Base-by-base conservation (phyloP, 495 filamentous ascomycete species). In the Penicillium odoratum region DNA sequence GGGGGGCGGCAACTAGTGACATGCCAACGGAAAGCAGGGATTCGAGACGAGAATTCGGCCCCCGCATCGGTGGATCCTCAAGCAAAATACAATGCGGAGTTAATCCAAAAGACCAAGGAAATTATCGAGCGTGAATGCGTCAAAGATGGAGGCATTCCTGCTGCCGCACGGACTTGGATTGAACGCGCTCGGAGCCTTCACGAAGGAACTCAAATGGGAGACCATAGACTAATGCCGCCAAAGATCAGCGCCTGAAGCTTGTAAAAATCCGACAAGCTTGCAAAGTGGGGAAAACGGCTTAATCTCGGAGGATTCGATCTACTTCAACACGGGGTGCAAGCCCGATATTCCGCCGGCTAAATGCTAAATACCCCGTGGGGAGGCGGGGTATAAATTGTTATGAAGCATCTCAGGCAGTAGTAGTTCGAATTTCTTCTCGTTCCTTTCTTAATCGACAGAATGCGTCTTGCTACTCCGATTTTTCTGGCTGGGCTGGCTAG, bases 1-100 rank as follows among this genome's bases (percentile, higher is more conserved):
- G 93, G 93, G 15, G 79, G 84, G 9, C 59, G 69, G 11, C 56
- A 60, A 54, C 43, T 34, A 21, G 52, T 61, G 4, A 57, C 58
- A 8, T 45, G 61, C 28, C 48, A 57, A 21, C 67, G 71, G 64
- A 61, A 44, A 29, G 60, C 40, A 11, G 52, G 48, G 16, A 5
- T 8, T 25, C 38, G 13, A 29, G 6, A 44, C 40, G 16, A 18
- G 40, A 43, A 47, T 15, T 26, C n/a, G 21, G 8, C 31, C 36
- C 38, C 28, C 11, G 8, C 46, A 48, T 48, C 30, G 11, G 50
- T 16, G 15, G 36, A 36, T 3, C 40, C 16, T 30, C 44, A 26
- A 15, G 38, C 7, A 7, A 26, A 53, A 30, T 11, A 30, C 6
- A 31, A 6, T 25, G 48, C 55, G 4, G 55, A 33, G 9, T 45